Evolutionary conservation across 2,329 filamentous ascomycete genomes (phyloP).

Genomic region (Xylaria sp.): DNA sequence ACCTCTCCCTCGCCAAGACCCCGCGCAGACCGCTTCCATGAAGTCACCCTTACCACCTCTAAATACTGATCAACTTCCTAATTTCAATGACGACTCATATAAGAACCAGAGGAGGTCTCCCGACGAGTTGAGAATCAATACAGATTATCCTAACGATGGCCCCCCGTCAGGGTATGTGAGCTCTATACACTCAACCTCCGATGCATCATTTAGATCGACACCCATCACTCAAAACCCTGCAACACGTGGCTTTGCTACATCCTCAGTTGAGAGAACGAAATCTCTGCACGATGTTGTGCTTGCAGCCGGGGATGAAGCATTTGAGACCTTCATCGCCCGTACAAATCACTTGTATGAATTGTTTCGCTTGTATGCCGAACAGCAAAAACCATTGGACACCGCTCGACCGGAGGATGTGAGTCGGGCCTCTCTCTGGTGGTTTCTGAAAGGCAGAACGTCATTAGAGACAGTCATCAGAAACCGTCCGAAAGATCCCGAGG

Average conservation of each 20-base stretch:
- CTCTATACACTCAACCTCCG: conserved; percentile 46
- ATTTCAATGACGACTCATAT: conserved; percentile 39
- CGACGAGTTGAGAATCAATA: conserved; percentile 45
- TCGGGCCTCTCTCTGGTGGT: conserved; percentile 87
- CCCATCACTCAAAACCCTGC: conserved; percentile 44
- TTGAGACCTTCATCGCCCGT: conserved; percentile 75
- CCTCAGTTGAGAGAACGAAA: conserved; percentile 45
- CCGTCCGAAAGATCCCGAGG: conserved; percentile 65
- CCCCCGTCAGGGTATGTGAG: conserved; percentile 44
- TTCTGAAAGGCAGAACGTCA: conserved; percentile 80
- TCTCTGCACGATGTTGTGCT: conserved; percentile 55
- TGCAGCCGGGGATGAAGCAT: conserved; percentile 70
- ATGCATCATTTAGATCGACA: conserved; percentile 46
- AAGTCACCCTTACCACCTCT: conserved; percentile 37
- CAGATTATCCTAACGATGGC: conserved; percentile 38
- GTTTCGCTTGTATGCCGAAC: conserved; percentile 82
- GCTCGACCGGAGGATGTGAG: conserved; percentile 75
- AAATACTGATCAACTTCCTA: conserved; percentile 33
- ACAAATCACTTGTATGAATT: conserved; percentile 79
- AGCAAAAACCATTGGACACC: conserved; percentile 71
- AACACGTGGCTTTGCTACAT: conserved; percentile 37
- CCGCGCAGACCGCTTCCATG: conserved; percentile 27
- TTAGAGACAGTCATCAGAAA: conserved; percentile 78
- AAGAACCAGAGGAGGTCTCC: conserved; percentile 40
- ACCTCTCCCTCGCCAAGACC: conserved; percentile 31